phyloP scores from a whole-genome alignment of 352 stramenopile genomes.

The Thalassiosira livingstoniorum region DNA sequence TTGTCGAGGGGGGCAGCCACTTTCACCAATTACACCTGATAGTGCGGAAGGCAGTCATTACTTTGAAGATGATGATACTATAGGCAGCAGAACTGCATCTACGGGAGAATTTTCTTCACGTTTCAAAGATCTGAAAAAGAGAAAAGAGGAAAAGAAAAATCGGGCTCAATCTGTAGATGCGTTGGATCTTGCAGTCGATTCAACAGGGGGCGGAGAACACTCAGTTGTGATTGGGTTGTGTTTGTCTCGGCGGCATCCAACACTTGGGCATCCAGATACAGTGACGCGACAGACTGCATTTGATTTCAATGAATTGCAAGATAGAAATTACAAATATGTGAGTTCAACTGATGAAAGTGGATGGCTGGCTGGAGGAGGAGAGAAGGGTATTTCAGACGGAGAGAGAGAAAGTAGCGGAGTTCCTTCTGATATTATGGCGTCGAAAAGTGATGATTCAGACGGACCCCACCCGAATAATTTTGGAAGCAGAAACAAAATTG shows the following conservation, averaged over 20 bases:
- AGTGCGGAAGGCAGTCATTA: constrained; percentile 9
- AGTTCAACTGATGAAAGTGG: constrained; percentile 78
- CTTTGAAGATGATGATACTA: not conserved
- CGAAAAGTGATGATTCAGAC: constrained; percentile 35
- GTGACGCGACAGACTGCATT: constrained; percentile 85
- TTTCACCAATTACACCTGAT: constrained; percentile 6
- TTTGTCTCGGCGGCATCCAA: constrained; percentile 68
- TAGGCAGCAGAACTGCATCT: not conserved
- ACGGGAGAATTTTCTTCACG: constrained; percentile 3
- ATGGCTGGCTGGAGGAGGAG: constrained; percentile 83
- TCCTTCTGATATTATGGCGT: constrained; percentile 9
- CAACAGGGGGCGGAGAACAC: not conserved
- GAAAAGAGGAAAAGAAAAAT: not conserved
- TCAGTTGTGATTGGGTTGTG: constrained; percentile 81
- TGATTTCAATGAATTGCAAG: constrained; percentile 87
- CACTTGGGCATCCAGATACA: constrained; percentile 78
- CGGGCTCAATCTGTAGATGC: not conserved
- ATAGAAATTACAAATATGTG: constrained; percentile 87
- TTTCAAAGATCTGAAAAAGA: not conserved
- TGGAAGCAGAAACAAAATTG: constrained; percentile 61
- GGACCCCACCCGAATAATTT: constrained; percentile 5
- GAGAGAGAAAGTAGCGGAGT: constrained; percentile 9
- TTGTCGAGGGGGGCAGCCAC: constrained; percentile 16
- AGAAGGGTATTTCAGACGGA: constrained; percentile 56
- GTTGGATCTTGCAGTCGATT: not conserved